These are phyloP conservation scores for Athelia psychrophila DNA, from an alignment of 1,284 basidiomycete species.

Conservation along the genomic window DNA sequence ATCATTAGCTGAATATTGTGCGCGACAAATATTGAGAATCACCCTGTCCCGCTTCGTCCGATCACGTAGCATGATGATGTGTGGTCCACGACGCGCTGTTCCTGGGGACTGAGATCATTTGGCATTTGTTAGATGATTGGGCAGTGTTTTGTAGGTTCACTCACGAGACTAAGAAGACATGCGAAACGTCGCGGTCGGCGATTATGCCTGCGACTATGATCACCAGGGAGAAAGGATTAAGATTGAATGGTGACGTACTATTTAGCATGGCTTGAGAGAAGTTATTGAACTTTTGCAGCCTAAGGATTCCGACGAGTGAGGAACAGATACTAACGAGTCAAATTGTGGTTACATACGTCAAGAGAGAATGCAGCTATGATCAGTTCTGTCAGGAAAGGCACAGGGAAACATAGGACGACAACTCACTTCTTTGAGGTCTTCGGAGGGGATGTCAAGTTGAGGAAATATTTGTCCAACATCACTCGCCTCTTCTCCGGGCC, in stretches of 20 bases:
- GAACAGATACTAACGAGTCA: no score
- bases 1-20: background rate
- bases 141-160: no score
- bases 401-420: background rate
- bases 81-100: slow-evolving; percentile 62
- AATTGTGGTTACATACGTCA: slow-evolving; percentile 44
- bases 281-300: slow-evolving; percentile 63
- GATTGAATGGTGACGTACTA: slow-evolving; percentile 28
- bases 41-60: slow-evolving; percentile 74
- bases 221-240: slow-evolving; percentile 2
- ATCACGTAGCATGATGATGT: slow-evolving; percentile 62
- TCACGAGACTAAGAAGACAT: slow-evolving; percentile 51
- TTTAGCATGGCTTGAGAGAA: slow-evolving; percentile 62
- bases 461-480: no score
- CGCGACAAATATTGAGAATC: background rate
- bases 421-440: no score
- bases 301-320: no score
- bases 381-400: background rate
- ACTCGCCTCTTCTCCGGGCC: slow-evolving; percentile 25
- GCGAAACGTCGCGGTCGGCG: slow-evolving; percentile 41
- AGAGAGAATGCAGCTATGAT: slow-evolving; percentile 47
- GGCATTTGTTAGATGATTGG: background rate
- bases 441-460: no score
- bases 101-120: slow-evolving; percentile 42
- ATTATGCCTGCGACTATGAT: slow-evolving; percentile 37